Base-by-base conservation (phyloP, 805 yeast genomes). In the Danielozyma ontarioensis region DNA sequence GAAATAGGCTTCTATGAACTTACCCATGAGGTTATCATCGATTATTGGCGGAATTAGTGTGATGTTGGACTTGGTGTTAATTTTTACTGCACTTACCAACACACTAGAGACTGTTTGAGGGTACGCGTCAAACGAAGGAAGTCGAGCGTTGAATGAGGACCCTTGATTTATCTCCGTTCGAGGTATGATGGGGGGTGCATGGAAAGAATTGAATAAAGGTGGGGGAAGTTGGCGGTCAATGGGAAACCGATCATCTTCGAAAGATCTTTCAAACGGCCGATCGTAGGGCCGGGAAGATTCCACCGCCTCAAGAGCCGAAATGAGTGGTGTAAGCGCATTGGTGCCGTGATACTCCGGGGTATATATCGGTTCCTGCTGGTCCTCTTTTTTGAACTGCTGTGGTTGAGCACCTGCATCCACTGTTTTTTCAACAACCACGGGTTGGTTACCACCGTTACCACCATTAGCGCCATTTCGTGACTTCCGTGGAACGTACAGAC, bases 1-100 rank as follows among this genome's bases (percentile, higher is more conserved):
- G 40, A 70, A 64, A 46, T 61, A 72, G 1, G 70, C 71, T 15
- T 66, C 64, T 6, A 69, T 55, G 28, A 68, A 66, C 22, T 58
- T 45, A 25, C 57, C 49, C 13, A 59, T 55, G 4, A 64, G 38
- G 5, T 55, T 50, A 29, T 60, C 49, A 7, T 59, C 59, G 16
- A 59, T 50, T 4, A n/a, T 48, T 43, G 28, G 49, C 48, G 31
- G 45, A 53, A 11, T 48, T 36, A 3, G 55, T 53, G 23, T 41
- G 38, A 47, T 61, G 59, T 43, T 34, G 51, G 57, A 6, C 53
- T 53, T 32, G 63, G 61, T 16, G 56, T 42, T 5, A 44, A 42
- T 1, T 57, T 44, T 6, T 55, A 52, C 6, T 40, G 39, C 11
- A 56, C 48, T 1, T 46, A 41, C 51, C 3, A 41, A 30, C 16